phyloP scores from a whole-genome alignment of 306 rosid genomes.

The Pterocarpus macrocarpus region DNA sequence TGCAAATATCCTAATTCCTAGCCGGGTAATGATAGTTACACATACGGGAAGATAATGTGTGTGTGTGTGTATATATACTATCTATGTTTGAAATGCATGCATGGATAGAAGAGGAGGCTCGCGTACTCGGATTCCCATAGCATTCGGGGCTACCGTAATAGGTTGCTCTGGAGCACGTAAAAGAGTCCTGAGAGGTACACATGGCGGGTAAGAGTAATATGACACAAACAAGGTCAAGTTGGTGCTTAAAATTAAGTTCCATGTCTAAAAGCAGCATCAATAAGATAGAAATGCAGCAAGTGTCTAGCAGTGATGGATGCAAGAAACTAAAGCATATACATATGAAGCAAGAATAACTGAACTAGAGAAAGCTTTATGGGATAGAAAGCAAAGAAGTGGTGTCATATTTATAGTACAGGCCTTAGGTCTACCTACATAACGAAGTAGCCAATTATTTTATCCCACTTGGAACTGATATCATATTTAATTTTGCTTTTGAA shows the following conservation, averaged over 20 bases:
- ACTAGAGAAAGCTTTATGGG: constrained; percentile 30
- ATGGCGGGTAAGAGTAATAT: constrained; percentile 64
- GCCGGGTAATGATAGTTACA: neutral
- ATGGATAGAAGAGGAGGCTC: constrained; percentile 3
- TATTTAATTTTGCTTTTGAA: too few relatives aligned
- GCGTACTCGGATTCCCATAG: constrained; percentile 78
- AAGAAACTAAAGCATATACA: constrained; percentile 20
- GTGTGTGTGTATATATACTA: neutral
- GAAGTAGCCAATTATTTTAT: constrained; percentile 24
- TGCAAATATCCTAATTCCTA: too few relatives aligned
- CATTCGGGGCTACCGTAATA: constrained; percentile 93
- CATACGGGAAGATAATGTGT: neutral
- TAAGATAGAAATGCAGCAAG: constrained; percentile 23
- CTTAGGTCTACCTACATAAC: constrained; percentile 15
- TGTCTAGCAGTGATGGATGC: neutral
- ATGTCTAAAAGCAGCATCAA: constrained; percentile 42
- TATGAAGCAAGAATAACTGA: constrained; percentile 22
- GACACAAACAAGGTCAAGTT: constrained; percentile 54
- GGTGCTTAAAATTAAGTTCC: constrained; percentile 52
- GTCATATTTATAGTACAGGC: constrained; percentile 67
- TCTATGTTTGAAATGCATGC: neutral
- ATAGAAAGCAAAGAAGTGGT: constrained; percentile 38
- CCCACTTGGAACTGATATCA: constrained; percentile 41
- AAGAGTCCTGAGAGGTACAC: constrained; percentile 67
- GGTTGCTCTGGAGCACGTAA: constrained; percentile 77